A percentile compares a stretch with the other conserved stretches of the same genome.
phyloP scores from a whole-genome alignment of 75 land plant genomes.

The Cryptomeria japonica region DNA sequence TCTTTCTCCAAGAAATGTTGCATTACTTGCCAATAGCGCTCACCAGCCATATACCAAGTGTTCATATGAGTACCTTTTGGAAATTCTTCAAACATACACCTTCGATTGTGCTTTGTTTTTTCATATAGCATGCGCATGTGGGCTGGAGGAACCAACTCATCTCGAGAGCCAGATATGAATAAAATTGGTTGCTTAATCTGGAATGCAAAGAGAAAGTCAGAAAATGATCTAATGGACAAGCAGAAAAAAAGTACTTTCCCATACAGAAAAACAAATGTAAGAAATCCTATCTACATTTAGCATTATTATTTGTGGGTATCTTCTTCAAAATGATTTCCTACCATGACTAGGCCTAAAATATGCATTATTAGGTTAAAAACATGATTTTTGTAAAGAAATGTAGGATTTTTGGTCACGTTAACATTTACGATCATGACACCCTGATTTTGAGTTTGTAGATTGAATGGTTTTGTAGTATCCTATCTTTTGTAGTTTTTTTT shows the following conservation, averaged over 20 bases:
- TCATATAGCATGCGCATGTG: constrained; percentile 84
- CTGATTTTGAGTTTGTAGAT: too few relatives aligned
- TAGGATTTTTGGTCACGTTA: too few relatives aligned
- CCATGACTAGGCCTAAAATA: not conserved
- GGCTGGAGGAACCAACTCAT: constrained; percentile 93
- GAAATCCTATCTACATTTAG: not conserved
- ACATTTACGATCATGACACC: too few relatives aligned
- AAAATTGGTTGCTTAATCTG: constrained; percentile 79
- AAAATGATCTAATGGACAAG: not conserved
- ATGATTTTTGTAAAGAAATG: too few relatives aligned
- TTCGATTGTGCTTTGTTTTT: constrained; percentile 48
- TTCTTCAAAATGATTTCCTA: not conserved
- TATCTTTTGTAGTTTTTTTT: too few relatives aligned
- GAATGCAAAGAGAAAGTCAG: constrained; percentile 11
- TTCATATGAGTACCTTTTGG: constrained; percentile 96
- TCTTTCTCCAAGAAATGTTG: constrained; percentile 55
- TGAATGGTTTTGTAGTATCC: too few relatives aligned
- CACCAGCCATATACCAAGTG: constrained; percentile 91
- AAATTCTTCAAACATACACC: constrained; percentile 67
- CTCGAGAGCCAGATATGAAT: constrained; percentile 82
- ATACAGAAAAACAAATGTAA: not conserved
- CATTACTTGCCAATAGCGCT: constrained; percentile 78
- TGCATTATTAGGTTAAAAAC: not conserved
- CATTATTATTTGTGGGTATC: not conserved
- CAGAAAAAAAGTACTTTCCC: not conserved